These are phyloP conservation scores for Chenopodium formosanum DNA, from an alignment of 148 eudicot species.

Conservation along the genomic window DNA sequence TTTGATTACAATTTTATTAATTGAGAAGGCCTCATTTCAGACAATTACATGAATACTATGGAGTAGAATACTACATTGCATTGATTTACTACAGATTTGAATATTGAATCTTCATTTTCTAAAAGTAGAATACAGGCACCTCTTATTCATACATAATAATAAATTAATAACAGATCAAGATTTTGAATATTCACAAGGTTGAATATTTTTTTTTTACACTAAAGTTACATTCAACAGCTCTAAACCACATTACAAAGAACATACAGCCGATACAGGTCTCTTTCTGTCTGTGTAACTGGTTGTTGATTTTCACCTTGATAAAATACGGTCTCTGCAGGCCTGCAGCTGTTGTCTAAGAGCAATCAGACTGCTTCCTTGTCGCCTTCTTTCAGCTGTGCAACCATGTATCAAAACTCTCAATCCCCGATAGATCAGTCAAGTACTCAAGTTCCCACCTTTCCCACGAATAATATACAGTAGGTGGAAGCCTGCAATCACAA, in stretches of 20 bases:
- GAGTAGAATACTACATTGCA: neutral
- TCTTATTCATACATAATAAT: constrained; percentile 8
- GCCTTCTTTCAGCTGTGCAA: constrained; percentile 15
- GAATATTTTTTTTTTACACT: constrained; percentile 15
- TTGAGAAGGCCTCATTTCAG: neutral
- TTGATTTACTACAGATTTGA: neutral
- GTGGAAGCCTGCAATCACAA: constrained; percentile 28
- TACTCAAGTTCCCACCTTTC: constrained; percentile 18
- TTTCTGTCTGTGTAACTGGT: constrained; percentile 13
- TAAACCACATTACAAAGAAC: neutral
- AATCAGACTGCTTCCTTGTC: constrained; percentile 20
- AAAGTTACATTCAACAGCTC: constrained; percentile 19
- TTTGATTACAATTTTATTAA: too few species aligned
- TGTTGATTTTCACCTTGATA: constrained; percentile 16
- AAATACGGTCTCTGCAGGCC: neutral
- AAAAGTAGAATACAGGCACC: neutral
- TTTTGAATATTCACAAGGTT: constrained; percentile 8
- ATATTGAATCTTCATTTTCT: neutral
- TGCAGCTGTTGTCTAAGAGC: neutral
- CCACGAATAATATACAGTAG: constrained; percentile 11
- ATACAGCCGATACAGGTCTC: constrained; percentile 6
- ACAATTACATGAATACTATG: neutral
- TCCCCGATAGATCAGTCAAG: constrained; percentile 4
- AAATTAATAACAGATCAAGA: neutral
- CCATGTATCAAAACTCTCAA: constrained; percentile 8